phyloP scores from a whole-genome alignment of 441 rosid genomes.

The Erysimum cheiri region DNA sequence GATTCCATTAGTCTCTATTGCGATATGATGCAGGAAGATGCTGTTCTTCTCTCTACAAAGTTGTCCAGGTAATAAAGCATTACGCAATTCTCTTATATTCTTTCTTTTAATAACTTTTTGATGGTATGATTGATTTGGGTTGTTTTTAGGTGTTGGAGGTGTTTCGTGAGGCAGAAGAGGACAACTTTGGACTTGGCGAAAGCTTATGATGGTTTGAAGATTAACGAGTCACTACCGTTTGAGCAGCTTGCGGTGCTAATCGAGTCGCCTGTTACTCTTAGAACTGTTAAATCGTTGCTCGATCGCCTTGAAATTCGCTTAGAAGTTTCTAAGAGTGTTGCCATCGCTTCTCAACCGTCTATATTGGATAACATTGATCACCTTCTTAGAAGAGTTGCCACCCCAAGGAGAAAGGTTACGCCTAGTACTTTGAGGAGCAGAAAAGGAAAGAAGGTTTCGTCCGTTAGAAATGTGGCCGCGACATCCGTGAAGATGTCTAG shows the following conservation, averaged over 20 bases:
- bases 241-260: conserved; percentile 82
- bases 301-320: conserved; percentile 83
- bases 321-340: conserved; percentile 52
- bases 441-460: conserved; percentile 51
- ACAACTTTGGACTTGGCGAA: too few relatives aligned
- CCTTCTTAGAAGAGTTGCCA: conserved; percentile 84
- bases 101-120: background rate
- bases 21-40: conserved; percentile 68
- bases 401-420: conserved; percentile 59
- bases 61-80: conserved; percentile 61
- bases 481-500: conserved; percentile 56
- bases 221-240: conserved; percentile 58
- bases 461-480: conserved; percentile 45
- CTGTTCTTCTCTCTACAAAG: conserved; percentile 76
- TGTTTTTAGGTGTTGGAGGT: conserved; percentile 80
- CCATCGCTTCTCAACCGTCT: conserved; percentile 41
- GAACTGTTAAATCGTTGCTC: conserved; percentile 63
- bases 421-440: conserved; percentile 54
- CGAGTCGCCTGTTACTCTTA: conserved; percentile 67
- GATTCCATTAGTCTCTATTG: conserved; percentile 54
- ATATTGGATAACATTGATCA: conserved; percentile 78
- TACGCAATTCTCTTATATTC: background rate
- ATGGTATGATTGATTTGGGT: background rate
- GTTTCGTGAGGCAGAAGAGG: conserved; percentile 44
- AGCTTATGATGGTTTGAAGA: too few relatives aligned